Conservation (phyloP, 2,329 filamentous ascomycete genomes). For the Penicillium expansum region DNA sequence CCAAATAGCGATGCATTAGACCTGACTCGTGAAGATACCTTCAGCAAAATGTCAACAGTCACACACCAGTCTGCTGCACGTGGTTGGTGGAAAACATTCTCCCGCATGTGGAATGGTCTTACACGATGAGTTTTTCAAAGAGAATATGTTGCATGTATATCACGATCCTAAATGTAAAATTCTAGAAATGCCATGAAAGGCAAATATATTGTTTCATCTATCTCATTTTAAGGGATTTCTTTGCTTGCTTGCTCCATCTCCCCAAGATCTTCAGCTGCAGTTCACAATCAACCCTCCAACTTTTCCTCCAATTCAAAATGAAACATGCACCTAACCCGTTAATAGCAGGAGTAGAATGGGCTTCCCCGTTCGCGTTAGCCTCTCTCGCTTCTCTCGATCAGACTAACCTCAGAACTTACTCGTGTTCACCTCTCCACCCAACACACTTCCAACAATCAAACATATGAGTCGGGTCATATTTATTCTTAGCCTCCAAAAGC, state of each 20-base stretch:
- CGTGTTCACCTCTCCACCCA: conserved; percentile 12
- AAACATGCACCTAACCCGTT: background rate
- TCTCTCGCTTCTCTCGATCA: background rate
- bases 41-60: conserved; percentile 16
- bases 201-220: background rate
- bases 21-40: conserved; percentile 18
- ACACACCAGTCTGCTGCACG: conserved; percentile 8
- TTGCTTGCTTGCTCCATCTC: no score
- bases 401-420: conserved; percentile 8
- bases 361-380: background rate
- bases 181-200: background rate
- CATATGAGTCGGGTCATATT: conserved; percentile 26
- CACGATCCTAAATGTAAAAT: background rate
- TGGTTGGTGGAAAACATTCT: conserved; percentile 23
- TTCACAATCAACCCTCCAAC: background rate
- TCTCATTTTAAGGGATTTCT: no score
- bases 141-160: conserved; percentile 7
- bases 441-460: conserved; percentile 17
- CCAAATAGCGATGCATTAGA: conserved; percentile 1
- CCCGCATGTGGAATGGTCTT: conserved; percentile 21
- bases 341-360: conserved; percentile 7
- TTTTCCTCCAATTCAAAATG: background rate
- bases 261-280: background rate
- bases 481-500: conserved; percentile 26
- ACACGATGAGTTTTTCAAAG: conserved; percentile 11